Conservation (phyloP, 495 filamentous ascomycete genomes). For the Podospora bellae-mahoneyi region DNA sequence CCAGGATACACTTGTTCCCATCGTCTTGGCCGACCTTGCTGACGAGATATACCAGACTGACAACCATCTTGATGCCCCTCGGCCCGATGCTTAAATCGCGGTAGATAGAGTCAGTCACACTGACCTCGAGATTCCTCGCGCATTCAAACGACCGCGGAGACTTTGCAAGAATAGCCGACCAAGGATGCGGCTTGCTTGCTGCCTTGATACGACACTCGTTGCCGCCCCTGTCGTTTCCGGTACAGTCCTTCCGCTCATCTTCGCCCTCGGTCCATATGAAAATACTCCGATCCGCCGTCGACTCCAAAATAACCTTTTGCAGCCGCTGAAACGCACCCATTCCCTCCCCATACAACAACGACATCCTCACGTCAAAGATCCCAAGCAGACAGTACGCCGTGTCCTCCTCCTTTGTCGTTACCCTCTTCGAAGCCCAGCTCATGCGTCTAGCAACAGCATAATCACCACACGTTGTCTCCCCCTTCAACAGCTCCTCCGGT, state of each 20-base stretch:
- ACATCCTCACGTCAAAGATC: conserved; percentile 17
- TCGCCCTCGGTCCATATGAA: conserved; percentile 3
- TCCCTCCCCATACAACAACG: conserved; percentile 20
- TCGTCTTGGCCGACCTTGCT: background rate
- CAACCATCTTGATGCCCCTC: background rate
- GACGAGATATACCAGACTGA: background rate
- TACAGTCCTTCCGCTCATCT: background rate
- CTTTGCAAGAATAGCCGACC: background rate
- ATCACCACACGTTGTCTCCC: background rate
- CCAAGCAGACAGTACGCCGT: conserved; percentile 18
- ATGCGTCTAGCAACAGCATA: conserved; percentile 8
- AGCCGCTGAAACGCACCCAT: conserved; percentile 14
- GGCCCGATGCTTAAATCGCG: background rate
- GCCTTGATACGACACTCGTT: background rate
- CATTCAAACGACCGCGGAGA: background rate
- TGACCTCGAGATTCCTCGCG: background rate
- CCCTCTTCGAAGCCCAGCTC: conserved; percentile 12
- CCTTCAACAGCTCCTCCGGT: background rate
- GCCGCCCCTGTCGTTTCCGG: background rate
- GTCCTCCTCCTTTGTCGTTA: conserved; percentile 17
- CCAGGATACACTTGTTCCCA: background rate
- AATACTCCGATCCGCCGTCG: conserved; percentile 5
- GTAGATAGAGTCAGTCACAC: background rate
- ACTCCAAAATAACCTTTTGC: conserved; percentile 11
- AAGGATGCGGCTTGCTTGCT: background rate